Evolutionary conservation across 139 green algal genomes (phyloP).

Genomic region (Chlorella ohadii): DNA sequence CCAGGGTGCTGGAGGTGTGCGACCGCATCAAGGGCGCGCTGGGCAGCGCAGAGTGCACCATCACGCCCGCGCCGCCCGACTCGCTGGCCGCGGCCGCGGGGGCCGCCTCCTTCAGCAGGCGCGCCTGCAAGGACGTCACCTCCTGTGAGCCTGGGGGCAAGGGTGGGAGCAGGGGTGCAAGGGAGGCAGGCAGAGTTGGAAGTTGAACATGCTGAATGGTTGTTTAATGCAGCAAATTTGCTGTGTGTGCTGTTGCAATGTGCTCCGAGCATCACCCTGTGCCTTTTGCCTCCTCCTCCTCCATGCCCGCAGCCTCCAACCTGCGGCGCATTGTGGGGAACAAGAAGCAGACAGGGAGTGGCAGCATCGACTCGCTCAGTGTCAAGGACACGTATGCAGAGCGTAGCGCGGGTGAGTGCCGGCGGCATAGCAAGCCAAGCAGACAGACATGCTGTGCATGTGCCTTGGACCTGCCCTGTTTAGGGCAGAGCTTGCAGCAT

Average conservation of each 20-base stretch:
- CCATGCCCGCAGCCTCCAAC: constrained; percentile 4
- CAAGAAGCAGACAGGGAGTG: neutral
- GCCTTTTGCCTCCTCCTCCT: neutral
- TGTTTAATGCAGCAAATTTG: no score
- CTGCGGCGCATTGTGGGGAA: constrained; percentile 23
- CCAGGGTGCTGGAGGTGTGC: constrained; percentile 55
- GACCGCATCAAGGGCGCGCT: constrained; percentile 62
- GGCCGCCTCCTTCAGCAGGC: neutral
- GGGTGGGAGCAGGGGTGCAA: neutral
- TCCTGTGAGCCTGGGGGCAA: neutral
- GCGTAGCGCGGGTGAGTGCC: neutral
- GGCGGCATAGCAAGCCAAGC: neutral
- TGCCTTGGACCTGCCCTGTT: no score
- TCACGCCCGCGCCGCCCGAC: constrained; percentile 43
- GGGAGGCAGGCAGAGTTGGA: no score
- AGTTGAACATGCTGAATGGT: no score
- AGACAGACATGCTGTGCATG: neutral
- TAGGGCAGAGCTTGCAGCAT: no score
- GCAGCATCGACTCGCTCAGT: neutral
- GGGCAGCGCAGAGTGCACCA: constrained; percentile 47
- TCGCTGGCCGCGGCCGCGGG: constrained; percentile 23
- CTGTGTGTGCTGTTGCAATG: no score
- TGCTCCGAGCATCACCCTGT: no score
- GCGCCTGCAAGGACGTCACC: constrained; percentile 55
- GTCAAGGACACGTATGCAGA: neutral